These are phyloP conservation scores for Erysiphe pulchra DNA, from an alignment of 2,329 filamentous ascomycete genomes.

Conservation along the genomic window DNA sequence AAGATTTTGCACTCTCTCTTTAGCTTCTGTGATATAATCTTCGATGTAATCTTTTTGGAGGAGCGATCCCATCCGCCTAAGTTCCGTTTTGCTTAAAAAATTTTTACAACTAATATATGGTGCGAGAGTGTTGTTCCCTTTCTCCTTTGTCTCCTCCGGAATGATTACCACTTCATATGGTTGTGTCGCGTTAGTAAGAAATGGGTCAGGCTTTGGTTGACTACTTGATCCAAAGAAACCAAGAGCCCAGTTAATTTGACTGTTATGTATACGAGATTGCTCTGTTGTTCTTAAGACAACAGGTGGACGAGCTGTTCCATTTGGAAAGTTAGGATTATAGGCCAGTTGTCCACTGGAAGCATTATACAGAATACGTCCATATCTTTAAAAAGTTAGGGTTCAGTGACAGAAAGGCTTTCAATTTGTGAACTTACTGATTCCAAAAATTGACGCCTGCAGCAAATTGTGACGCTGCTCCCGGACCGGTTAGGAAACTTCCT, in stretches of 20 bases:
- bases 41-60: conserved; percentile 20
- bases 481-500: conserved; percentile 19
- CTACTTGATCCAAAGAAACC: conserved; percentile 26
- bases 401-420: too few species aligned
- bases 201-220: conserved; percentile 15
- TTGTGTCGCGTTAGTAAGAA: conserved; percentile 16
- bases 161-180: conserved; percentile 24
- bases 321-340: conserved; percentile 20
- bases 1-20: conserved; percentile 20
- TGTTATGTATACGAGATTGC: conserved; percentile 27
- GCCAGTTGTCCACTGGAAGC: conserved; percentile 20
- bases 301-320: conserved; percentile 21
- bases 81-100: conserved; percentile 9
- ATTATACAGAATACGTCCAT: conserved; percentile 26
- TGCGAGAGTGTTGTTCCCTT: conserved; percentile 26
- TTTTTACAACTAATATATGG: conserved; percentile 24
- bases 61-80: conserved; percentile 15
- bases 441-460: conserved; percentile 23
- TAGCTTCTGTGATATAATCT: conserved; percentile 20
- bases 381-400: conserved; percentile 10
- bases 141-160: conserved; percentile 16
- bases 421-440: conserved; percentile 13
- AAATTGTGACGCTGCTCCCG: conserved; percentile 25
- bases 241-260: conserved; percentile 24
- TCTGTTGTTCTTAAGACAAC: conserved; percentile 26